Evolutionary conservation across 306 rosid species (phyloP), one percentile per base, ranked within the genome.

Genomic region (Hylodesmum podocarpum): DNA sequence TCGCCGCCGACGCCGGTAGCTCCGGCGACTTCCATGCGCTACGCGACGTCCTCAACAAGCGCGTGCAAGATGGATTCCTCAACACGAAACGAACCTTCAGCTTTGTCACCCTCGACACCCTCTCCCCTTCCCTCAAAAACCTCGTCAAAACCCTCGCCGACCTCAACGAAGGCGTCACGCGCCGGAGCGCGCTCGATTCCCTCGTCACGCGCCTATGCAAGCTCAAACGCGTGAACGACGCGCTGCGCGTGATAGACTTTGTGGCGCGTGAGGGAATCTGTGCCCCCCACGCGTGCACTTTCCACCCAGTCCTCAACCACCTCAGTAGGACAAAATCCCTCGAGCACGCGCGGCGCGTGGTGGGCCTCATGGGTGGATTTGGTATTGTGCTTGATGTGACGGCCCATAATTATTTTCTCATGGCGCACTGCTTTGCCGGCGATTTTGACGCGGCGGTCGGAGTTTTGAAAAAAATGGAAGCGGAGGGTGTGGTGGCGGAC

Each of bases 161-260:
- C 8, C 84, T 91, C 31, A 82, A 89, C 66, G 43, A 44, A 0
- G 83, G 89, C 1, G 0, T 15, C 77, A 39, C 91, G 2, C 85
- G 88, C 18, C 70, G 76, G 78, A 53, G 43, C 81, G 89, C 91
- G 10, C 85, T 80, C 57, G 88, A 91, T 0, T 79, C 88, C 3
- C 92, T 91, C 70, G 18, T 91, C 72, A 11, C 70, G 29, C 96
- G 89, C 39, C 88, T 91, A 11, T 86, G 86, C 67, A 86, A 69
- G 76, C 72, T 91, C n/a, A n/a, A 67, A 0, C 76, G 47, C 37
- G 37, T 59, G 13, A 81, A 87, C 1, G 87, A 83, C 13, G 82
- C 90, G 1, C 80, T 84, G 27, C 55, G 68, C 25, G 76, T 86
- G 40, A 58, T 77, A 5, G 87, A 87, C 0, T 3, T 58, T 13